Evolutionary conservation across 1,139 yeast species (phyloP), one percentile per base, ranked within the genome.

Genomic region (Sugiyamaella neomexicana): DNA sequence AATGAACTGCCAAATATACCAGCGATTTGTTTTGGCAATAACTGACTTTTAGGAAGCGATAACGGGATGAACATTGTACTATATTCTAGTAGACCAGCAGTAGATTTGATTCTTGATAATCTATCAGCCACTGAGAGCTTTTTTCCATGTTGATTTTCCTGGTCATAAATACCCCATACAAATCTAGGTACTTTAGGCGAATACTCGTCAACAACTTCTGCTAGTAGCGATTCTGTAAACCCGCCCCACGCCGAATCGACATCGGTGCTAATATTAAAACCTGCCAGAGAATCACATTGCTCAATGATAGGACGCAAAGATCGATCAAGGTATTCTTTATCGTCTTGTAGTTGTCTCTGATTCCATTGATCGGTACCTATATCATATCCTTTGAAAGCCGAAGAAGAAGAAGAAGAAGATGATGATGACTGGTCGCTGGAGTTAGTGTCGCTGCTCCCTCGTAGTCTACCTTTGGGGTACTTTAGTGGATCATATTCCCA

Each of bases 241-340:
- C 96, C 97, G 43, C 91, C 85, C 98, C 98, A 93, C 0, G 86
- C 86, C 38, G 82, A 77, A 65, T 87, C 93, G 5, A 85, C 62
- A 51, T 89, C 95, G 0, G 86, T 79, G 1, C 84, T 66, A 0
- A 88, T 55, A 60, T 85, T 86, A 10, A 91, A 59, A 0, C 97
- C 97, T 54, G 80, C 81, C 31, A 90, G 67, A 25, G 74, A 70
- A 67, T 93, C 98, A 65, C 95, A 83, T 58, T 81, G 80, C 65
- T 93, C 99, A n/a, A 93, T 66, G 46, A 79, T 71, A 2, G 75
- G 74, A 52, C 97, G 75, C 56, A 91, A 80, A 8, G 74, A 72
- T 5, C 79, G 80, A 46, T 86, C 86, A 46, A 82, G 66, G 51
- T 81, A 82, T 8, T 84, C 85, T 15, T 63, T 67, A 52, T 62